phyloP scores from a whole-genome alignment of 1,284 basidiomycete genomes.

The Trichosporon inkin region DNA sequence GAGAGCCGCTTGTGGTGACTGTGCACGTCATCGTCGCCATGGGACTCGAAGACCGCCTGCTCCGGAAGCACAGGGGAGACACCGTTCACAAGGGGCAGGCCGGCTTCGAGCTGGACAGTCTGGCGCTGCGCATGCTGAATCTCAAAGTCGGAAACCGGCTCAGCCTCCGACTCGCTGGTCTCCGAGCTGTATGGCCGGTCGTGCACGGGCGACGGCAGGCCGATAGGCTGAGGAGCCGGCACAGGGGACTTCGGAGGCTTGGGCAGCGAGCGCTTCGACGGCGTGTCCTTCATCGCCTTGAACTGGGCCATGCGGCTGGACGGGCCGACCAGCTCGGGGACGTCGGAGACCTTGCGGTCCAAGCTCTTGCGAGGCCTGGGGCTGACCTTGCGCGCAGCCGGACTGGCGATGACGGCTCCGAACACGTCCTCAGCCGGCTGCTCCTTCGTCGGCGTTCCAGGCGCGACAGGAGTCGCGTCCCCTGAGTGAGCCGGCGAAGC shows the following conservation, averaged over 20 bases:
- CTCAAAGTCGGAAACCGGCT: neutral
- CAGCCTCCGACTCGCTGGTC: neutral
- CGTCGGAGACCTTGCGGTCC: slow-evolving; percentile 23
- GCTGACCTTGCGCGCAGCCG: slow-evolving; percentile 10
- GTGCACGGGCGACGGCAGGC: slow-evolving; percentile 38
- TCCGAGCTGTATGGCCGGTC: neutral
- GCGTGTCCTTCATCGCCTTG: slow-evolving; percentile 12
- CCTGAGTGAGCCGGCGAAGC: slow-evolving; percentile 12
- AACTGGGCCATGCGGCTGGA: slow-evolving; percentile 38
- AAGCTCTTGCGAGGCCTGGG: slow-evolving; percentile 12
- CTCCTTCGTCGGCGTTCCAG: neutral
- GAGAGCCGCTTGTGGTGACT: slow-evolving; percentile 9
- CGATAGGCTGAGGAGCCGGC: slow-evolving; percentile 31
- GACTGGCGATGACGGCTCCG: slow-evolving; percentile 17
- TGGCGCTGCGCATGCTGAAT: neutral
- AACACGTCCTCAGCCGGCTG: slow-evolving; percentile 17
- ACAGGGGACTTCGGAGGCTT: slow-evolving; percentile 31
- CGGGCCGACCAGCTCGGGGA: slow-evolving; percentile 32
- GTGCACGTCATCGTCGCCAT: neutral
- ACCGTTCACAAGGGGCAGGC: too few species aligned
- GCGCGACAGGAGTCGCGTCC: neutral
- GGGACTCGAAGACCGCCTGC: neutral
- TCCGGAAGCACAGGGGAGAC: neutral
- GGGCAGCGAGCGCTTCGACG: slow-evolving; percentile 14
- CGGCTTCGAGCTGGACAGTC: too few species aligned